phyloP scores from a whole-genome alignment of 1,284 basidiomycete species.

The Athelia psychrophila region DNA sequence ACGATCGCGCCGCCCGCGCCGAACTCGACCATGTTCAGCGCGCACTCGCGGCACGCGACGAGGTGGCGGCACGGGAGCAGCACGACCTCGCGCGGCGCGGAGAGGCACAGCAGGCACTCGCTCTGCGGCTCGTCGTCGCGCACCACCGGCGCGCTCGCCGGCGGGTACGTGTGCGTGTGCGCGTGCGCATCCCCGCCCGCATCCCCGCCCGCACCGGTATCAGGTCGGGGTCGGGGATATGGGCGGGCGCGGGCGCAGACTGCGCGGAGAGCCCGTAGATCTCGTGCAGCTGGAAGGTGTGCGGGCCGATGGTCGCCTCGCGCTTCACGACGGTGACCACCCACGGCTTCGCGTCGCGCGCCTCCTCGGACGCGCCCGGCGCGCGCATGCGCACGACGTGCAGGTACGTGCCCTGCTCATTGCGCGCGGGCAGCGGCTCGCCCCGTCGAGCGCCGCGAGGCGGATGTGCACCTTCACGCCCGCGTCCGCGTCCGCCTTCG shows the following conservation, averaged over 20 bases:
- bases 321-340: slow-evolving; percentile 87
- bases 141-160: slow-evolving; percentile 23
- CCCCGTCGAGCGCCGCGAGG: slow-evolving; percentile 73
- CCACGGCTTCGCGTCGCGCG: slow-evolving; percentile 64
- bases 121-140: slow-evolving; percentile 76
- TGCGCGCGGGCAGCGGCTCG: slow-evolving; percentile 61
- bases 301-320: slow-evolving; percentile 85
- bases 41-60: slow-evolving; percentile 90
- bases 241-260: slow-evolving; percentile 35
- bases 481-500: slow-evolving; percentile 48
- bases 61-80: slow-evolving; percentile 87
- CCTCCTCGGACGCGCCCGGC: slow-evolving; percentile 26
- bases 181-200: too few species aligned
- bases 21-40: slow-evolving; percentile 92
- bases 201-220: slow-evolving; percentile 58
- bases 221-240: slow-evolving; percentile 30
- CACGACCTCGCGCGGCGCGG: slow-evolving; percentile 83
- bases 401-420: slow-evolving; percentile 85
- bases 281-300: slow-evolving; percentile 90
- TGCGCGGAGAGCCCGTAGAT: slow-evolving; percentile 84
- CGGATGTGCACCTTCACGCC: slow-evolving; percentile 77
- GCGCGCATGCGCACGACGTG: slow-evolving; percentile 76
- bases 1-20: slow-evolving; percentile 84
- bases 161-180: slow-evolving; percentile 33
- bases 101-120: slow-evolving; percentile 87